These are phyloP conservation scores for Triticum turgidum DNA, from an alignment of 176 grass and related monocot species.

Conservation along the genomic window DNA sequence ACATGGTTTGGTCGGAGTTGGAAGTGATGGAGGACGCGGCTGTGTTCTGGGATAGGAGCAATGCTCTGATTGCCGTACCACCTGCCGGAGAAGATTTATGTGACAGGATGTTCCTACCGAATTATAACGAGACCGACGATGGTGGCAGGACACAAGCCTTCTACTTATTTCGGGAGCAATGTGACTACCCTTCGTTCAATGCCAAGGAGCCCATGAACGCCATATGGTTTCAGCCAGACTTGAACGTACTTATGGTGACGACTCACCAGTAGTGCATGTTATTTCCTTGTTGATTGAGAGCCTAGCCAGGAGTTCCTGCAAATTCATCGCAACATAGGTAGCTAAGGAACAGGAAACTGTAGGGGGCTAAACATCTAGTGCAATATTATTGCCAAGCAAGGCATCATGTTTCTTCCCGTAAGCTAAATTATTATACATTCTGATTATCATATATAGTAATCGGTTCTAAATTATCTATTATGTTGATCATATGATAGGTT, in stretches of 20 bases:
- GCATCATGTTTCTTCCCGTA: no score
- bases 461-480: no score
- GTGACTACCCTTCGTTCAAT: background rate
- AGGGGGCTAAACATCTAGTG: no score
- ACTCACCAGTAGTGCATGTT: background rate
- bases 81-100: background rate
- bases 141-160: background rate
- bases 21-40: background rate
- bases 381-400: no score
- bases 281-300: background rate
- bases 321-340: no score
- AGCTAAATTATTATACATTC: no score
- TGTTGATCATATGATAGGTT: no score
- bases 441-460: no score
- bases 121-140: background rate
- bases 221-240: background rate
- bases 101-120: background rate
- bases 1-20: background rate
- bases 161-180: background rate
- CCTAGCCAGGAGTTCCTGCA: background rate
- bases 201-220: background rate
- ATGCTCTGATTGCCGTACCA: background rate
- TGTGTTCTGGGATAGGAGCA: background rate
- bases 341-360: no score
- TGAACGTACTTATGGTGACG: background rate